Percentiles rank a stretch among this genome's conserved stretches.
phyloP scores from a whole-genome alignment of 331 rosid genomes.

The Pyrus hybrid region DNA sequence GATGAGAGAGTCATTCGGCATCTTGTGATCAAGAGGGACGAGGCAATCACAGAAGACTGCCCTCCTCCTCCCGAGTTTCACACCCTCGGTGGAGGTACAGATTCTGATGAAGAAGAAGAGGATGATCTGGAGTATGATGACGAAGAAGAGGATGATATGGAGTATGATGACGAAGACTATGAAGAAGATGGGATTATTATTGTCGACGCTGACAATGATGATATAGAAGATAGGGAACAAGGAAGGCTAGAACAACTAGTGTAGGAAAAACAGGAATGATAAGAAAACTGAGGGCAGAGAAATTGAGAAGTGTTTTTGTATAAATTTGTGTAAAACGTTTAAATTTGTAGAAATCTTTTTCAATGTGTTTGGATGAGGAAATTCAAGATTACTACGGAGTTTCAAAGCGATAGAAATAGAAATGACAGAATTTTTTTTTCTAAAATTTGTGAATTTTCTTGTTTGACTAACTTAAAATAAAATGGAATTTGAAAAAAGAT shows the following conservation, averaged over 20 bases:
- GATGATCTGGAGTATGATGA: slow-evolving; percentile 26
- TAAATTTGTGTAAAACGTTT: background rate
- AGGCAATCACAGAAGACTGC: slow-evolving; percentile 77
- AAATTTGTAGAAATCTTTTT: too few species aligned
- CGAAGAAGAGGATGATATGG: slow-evolving; percentile 21
- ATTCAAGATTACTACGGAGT: too few species aligned
- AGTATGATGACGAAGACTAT: slow-evolving; percentile 14
- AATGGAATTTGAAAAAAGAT: too few species aligned
- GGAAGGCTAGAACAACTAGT: background rate
- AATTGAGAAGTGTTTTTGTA: background rate
- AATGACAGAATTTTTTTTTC: too few species aligned
- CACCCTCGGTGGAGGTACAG: slow-evolving; percentile 29
- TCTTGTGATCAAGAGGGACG: slow-evolving; percentile 74
- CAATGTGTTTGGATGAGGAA: too few species aligned
- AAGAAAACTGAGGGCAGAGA: slow-evolving; percentile 21
- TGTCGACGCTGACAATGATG: slow-evolving; percentile 24
- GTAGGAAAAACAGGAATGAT: background rate
- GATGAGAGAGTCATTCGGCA: slow-evolving; percentile 92
- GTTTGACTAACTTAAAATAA: too few species aligned
- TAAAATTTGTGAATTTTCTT: too few species aligned
- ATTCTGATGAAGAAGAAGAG: slow-evolving; percentile 34
- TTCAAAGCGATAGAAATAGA: too few species aligned
- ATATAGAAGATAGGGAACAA: background rate
- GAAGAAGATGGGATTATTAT: slow-evolving; percentile 27
- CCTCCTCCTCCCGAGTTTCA: slow-evolving; percentile 85